Conservation (phyloP, 768 basidiomycete species). For the Calocybe gangraenosa region DNA sequence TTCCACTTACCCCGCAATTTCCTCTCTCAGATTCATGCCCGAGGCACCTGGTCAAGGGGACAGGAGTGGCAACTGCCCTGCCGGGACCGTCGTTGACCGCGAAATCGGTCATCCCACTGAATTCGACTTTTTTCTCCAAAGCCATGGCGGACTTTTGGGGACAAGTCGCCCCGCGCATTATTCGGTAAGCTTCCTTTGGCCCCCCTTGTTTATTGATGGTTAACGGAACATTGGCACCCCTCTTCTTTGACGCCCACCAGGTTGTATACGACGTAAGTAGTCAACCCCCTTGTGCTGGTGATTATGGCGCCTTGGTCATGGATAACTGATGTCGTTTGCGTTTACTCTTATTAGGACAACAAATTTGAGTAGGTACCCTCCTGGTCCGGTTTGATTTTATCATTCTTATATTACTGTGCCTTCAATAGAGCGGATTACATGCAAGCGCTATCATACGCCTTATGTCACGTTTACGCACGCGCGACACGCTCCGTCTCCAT, state of each 20-base stretch:
- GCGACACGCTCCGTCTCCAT: constrained; percentile 84
- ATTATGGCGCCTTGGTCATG: too few relatives aligned
- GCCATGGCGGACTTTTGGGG: constrained; percentile 73
- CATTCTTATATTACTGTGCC: constrained; percentile 4
- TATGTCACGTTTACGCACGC: constrained; percentile 80
- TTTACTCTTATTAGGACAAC: constrained; percentile 37
- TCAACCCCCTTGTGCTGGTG: too few relatives aligned
- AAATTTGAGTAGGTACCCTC: constrained; percentile 55
- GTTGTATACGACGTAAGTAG: constrained; percentile 41
- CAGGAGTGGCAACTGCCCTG: constrained; percentile 66
- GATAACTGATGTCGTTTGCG: too few relatives aligned
- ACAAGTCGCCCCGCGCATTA: constrained; percentile 57
- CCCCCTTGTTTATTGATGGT: too few relatives aligned
- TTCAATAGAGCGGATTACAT: constrained; percentile 53
- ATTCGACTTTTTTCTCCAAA: constrained; percentile 76
- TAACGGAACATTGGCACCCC: too few relatives aligned
- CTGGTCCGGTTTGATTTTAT: too few relatives aligned
- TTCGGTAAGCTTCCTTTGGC: too few relatives aligned
- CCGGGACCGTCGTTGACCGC: constrained; percentile 75
- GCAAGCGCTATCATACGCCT: constrained; percentile 64
- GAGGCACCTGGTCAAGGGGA: constrained; percentile 42
- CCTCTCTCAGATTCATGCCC: constrained; percentile 34
- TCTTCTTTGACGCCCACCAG: too few relatives aligned
- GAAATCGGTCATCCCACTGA: constrained; percentile 68
- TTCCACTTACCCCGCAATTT: too few relatives aligned